Evolutionary conservation across 331 rosid genomes (phyloP).

Genomic region (Malus hybrid): DNA sequence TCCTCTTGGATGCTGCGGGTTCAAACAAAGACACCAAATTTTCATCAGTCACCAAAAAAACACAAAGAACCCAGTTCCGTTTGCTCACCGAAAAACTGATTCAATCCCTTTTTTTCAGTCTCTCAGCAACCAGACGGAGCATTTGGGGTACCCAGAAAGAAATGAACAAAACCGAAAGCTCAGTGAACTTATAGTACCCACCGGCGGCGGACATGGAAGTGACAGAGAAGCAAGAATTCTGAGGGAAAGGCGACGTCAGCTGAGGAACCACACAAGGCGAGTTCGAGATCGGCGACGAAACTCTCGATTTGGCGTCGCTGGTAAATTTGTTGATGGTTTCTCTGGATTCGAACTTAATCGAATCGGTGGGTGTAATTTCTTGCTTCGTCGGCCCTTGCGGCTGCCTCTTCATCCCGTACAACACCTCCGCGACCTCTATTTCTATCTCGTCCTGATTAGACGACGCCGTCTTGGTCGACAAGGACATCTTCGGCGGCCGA

Average conservation of each 20-base stretch:
- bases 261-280: conserved; percentile 29
- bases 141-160: conserved; percentile 5
- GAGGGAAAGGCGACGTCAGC: conserved; percentile 35
- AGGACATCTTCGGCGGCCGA: conserved; percentile 57
- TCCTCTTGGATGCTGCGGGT: conserved; percentile 77
- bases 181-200: conserved; percentile 29
- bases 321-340: conserved; percentile 42
- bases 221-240: conserved; percentile 49
- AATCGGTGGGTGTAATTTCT: conserved; percentile 39
- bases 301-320: conserved; percentile 58
- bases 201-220: conserved; percentile 59
- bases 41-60: not conserved
- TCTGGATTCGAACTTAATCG: conserved; percentile 47
- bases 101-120: conserved; percentile 6
- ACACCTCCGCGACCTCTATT: conserved; percentile 94
- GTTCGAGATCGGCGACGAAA: conserved; percentile 79
- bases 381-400: conserved; percentile 78
- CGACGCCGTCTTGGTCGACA: conserved; percentile 43
- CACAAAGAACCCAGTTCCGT: not conserved
- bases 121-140: conserved; percentile 19
- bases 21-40: not conserved
- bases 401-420: conserved; percentile 87
- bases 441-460: conserved; percentile 86
- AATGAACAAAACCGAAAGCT: conserved; percentile 11
- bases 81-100: conserved; percentile 17